Conservation (phyloP, 1,139 yeast genomes). For the Suzukiozyma palmioleophila region DNA sequence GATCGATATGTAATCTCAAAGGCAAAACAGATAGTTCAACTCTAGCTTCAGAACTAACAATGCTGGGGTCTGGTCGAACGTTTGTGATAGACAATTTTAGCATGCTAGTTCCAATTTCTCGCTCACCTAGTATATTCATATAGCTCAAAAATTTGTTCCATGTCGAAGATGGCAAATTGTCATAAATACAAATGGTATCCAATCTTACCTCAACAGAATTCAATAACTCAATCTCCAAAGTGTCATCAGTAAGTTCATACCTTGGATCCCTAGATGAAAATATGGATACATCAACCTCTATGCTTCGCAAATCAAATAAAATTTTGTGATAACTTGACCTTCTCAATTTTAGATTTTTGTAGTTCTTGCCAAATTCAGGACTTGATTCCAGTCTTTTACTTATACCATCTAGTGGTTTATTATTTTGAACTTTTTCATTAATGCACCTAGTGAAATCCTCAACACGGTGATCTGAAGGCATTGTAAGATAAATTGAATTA, state of each 20-base stretch:
- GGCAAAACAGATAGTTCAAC: constrained; percentile 62
- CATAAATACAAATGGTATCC: constrained; percentile 59
- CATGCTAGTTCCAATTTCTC: constrained; percentile 71
- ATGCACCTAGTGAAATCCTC: constrained; percentile 47
- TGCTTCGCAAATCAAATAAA: constrained; percentile 48
- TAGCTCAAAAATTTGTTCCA: constrained; percentile 85
- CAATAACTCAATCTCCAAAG: constrained; percentile 40
- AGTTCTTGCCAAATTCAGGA: constrained; percentile 20
- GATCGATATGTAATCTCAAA: constrained; percentile 80
- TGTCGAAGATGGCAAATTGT: constrained; percentile 80
- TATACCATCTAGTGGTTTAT: constrained; percentile 9
- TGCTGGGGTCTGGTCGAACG: constrained; percentile 58
- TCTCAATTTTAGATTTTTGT: constrained; percentile 49
- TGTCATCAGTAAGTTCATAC: constrained; percentile 19
- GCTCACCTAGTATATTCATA: constrained; percentile 61
- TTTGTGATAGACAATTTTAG: constrained; percentile 49
- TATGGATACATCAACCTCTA: constrained; percentile 45
- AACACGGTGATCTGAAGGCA: constrained; percentile 51
- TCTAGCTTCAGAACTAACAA: constrained; percentile 69
- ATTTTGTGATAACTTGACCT: constrained; percentile 68
- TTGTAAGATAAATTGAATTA: constrained; percentile 67
- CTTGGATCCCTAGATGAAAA: constrained; percentile 48
- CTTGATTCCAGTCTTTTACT: constrained; percentile 13
- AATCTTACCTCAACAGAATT: constrained; percentile 44
- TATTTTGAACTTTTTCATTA: constrained; percentile 40